Evolutionary conservation across 2,329 filamentous ascomycete genomes (phyloP).

Genomic region (Aspergillus puulaauensis): DNA sequence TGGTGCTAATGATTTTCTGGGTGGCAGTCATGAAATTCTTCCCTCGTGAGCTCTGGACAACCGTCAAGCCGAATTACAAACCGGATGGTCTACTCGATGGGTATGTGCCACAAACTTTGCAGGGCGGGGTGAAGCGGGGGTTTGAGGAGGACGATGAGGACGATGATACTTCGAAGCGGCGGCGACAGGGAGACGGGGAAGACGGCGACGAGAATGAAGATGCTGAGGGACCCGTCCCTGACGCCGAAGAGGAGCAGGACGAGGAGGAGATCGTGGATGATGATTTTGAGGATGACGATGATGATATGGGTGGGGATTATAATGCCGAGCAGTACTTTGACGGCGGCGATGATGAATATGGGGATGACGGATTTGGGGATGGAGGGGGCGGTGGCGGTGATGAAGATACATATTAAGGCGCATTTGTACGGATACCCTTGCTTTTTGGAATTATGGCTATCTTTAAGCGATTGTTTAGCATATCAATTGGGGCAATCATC

Average conservation of each 20-base stretch:
- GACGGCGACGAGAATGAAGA: conserved; percentile 36
- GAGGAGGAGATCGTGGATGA: conserved; percentile 56
- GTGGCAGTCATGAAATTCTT: conserved; percentile 56
- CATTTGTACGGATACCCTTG: conserved; percentile 31
- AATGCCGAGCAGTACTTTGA: conserved; percentile 66
- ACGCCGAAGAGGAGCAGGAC: conserved; percentile 44
- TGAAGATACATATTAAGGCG: conserved; percentile 41
- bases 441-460: conserved; percentile 17
- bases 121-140: conserved; percentile 33
- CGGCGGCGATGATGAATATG: conserved; percentile 55
- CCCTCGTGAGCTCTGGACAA: conserved; percentile 57
- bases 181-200: conserved; percentile 31
- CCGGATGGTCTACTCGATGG: conserved; percentile 32
- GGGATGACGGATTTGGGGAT: conserved; percentile 57
- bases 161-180: conserved; percentile 35
- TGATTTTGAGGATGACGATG: conserved; percentile 61
- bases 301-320: conserved; percentile 61
- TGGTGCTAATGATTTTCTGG: not conserved
- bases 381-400: conserved; percentile 55
- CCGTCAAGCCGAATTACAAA: conserved; percentile 50
- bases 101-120: conserved; percentile 22
- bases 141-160: conserved; percentile 48
- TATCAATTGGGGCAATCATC: not conserved
- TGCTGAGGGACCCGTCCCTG: conserved; percentile 45
- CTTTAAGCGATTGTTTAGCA: not conserved